These are phyloP conservation scores for Galeopsis tetrahit DNA, from an alignment of 257 asterid species.

Conservation along the genomic window DNA sequence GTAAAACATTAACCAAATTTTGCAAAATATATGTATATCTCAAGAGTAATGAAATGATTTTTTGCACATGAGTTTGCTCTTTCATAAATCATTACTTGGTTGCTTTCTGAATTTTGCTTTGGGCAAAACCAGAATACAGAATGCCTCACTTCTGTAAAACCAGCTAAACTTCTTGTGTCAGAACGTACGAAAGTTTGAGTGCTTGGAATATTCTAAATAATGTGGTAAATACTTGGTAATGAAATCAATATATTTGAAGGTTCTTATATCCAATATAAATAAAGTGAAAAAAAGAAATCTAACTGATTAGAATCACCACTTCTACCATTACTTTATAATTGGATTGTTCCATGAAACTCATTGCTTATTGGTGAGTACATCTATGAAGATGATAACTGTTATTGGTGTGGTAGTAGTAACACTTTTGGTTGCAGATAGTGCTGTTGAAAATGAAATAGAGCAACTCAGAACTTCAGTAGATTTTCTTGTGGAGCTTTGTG, in stretches of 20 bases:
- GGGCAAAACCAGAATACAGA: conserved; percentile 19
- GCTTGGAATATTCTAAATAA: conserved; percentile 12
- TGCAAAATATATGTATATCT: neutral
- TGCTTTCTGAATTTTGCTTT: conserved; percentile 16
- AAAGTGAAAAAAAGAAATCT: neutral
- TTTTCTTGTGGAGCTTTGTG: conserved; percentile 93
- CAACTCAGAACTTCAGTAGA: conserved; percentile 80
- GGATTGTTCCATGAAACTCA: neutral
- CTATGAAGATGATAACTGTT: conserved; percentile 17
- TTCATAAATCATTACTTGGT: neutral
- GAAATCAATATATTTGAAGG: neutral
- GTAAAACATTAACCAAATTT: conserved; percentile 2
- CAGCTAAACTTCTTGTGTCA: neutral
- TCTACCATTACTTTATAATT: conserved; percentile 3
- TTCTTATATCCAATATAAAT: conserved; percentile 19
- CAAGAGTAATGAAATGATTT: conserved; percentile 20
- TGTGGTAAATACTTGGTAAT: neutral
- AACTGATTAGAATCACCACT: conserved; percentile 6
- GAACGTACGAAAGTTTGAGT: conserved; percentile 1
- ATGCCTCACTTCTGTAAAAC: conserved; percentile 19
- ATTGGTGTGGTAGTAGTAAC: neutral
- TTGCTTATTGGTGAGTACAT: conserved; percentile 21
- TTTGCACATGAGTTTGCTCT: neutral
- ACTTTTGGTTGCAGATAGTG: conserved; percentile 47
- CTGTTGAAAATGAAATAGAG: conserved; percentile 57